Evolutionary conservation across 2,329 filamentous ascomycete genomes (phyloP).

Genomic region (Paracoccidioides lutzii): DNA sequence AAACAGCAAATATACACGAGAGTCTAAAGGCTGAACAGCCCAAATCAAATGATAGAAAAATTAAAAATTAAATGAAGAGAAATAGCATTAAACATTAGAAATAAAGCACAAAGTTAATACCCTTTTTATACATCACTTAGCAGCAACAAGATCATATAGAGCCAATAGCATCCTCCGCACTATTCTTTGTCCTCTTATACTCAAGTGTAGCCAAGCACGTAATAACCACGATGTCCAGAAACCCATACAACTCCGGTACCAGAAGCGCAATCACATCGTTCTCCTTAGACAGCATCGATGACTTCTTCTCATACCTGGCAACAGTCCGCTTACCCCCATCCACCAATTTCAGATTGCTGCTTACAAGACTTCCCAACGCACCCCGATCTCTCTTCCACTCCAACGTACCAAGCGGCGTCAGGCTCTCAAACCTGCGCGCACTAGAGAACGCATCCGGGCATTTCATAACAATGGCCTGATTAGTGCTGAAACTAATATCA

Average conservation of each 20-base stretch:
- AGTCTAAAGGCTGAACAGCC: background rate
- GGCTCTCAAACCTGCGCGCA: slow-evolving; percentile 7
- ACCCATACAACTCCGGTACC: slow-evolving; percentile 5
- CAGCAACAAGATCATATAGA: background rate
- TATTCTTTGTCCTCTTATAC: slow-evolving; percentile 5
- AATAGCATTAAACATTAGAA: background rate
- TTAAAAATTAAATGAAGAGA: too few species aligned
- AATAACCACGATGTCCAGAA: slow-evolving; percentile 11
- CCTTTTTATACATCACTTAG: too few species aligned
- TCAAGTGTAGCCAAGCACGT: slow-evolving; percentile 9
- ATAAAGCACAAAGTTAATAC: too few species aligned
- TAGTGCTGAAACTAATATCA: slow-evolving; percentile 5
- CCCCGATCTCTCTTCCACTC: slow-evolving; percentile 10
- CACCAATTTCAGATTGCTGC: slow-evolving; percentile 8
- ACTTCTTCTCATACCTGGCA: slow-evolving; percentile 9
- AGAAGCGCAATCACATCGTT: slow-evolving; percentile 5
- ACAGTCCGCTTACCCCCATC: slow-evolving; percentile 7
- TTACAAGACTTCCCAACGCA: slow-evolving; percentile 1
- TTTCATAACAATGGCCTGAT: slow-evolving; percentile 8
- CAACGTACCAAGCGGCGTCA: slow-evolving; percentile 8
- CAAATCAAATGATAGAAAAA: too few species aligned
- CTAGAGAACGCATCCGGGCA: slow-evolving; percentile 7
- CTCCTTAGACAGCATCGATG: slow-evolving; percentile 1
- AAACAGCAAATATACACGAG: background rate
- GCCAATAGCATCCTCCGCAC: slow-evolving; percentile 1